Evolutionary conservation across 768 basidiomycete species (phyloP), one percentile per base, ranked within the genome.

Genomic region (Leccinum fibrillosum): DNA sequence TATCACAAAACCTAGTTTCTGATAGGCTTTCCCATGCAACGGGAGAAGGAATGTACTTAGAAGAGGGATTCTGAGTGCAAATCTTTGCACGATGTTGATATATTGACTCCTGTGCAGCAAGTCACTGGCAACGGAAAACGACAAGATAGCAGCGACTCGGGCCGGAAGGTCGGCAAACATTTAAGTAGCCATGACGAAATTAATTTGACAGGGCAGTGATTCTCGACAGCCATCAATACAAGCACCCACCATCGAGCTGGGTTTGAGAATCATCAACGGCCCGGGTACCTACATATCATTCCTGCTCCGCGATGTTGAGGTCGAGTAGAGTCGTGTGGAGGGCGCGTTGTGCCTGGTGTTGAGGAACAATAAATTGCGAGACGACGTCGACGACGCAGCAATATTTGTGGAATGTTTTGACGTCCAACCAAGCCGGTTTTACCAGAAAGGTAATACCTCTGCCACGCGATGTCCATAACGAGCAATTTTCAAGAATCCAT

Each of bases 401-500:
- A 12, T 11, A 32, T 32, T 12, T 32, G 10, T 26, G 47, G 25
- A 21, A 13, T 21, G 39, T 8, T 42, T 5, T 12, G 21, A 23
- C 17, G n/a, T 37, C 17, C 13, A 11, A 5, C 12, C 6, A 26
- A 47, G 54, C 17, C 17, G 51, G 37, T 5, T 13, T 1, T 30
- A 50, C 53, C 12, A 6, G 23, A 57, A 55, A 54, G 58, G 66
- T 30, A 61, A 50, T 7, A 15, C 15, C 39, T 19, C 42, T 44
- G 42, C 42, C 42, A 39, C 17, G 17, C 12, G 32, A 39, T 19
- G 19, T 5, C 69, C 64, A 64, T 62, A 73, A 61, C 49, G 7
- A 50, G 70, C 57, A 66, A 69, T 50, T 60, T 50, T 52, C 0
- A 19, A 61, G 63, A 34, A 54, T 61, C 10, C 28, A 34, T 53